phyloP scores from a whole-genome alignment of 2,329 filamentous ascomycete genomes.

The Dothidotthia symphoricarpi region DNA sequence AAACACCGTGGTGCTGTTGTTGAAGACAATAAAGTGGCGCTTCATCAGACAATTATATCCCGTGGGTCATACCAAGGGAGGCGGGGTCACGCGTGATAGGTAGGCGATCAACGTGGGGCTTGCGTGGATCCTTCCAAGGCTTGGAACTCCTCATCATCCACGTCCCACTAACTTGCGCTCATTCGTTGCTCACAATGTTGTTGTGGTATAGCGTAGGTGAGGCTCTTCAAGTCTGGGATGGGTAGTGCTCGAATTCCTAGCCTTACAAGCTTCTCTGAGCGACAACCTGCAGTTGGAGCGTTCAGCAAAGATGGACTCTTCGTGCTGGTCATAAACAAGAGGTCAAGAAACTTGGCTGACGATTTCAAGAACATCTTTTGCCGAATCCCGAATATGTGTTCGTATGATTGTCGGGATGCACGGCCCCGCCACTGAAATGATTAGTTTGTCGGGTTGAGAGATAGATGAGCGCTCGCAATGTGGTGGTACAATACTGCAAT shows the following conservation, averaged over 20 bases:
- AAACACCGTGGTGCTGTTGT: constrained; percentile 36
- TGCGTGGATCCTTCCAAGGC: constrained; percentile 27
- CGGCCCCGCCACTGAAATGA: constrained; percentile 34
- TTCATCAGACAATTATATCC: constrained; percentile 36
- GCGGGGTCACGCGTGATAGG: constrained; percentile 35
- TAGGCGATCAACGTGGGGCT: constrained; percentile 24
- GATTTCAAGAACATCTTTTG: constrained; percentile 28
- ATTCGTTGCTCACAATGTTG: not conserved
- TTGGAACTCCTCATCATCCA: constrained; percentile 18
- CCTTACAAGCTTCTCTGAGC: no score
- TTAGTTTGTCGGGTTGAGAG: constrained; percentile 22
- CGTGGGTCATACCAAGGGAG: constrained; percentile 19
- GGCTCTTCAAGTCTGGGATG: no score
- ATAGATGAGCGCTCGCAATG: constrained; percentile 3
- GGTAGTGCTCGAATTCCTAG: no score
- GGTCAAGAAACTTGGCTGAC: constrained; percentile 38
- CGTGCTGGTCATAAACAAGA: constrained; percentile 10
- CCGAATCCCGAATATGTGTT: constrained; percentile 22
- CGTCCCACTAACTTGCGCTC: constrained; percentile 18
- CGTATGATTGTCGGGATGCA: constrained; percentile 14
- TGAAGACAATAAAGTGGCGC: constrained; percentile 19
- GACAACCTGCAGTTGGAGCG: no score
- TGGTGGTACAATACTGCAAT: not conserved
- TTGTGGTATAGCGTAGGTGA: no score
- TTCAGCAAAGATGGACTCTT: not conserved